Base-by-base conservation (phyloP, 78 protist species). In the Guillardia theta region DNA sequence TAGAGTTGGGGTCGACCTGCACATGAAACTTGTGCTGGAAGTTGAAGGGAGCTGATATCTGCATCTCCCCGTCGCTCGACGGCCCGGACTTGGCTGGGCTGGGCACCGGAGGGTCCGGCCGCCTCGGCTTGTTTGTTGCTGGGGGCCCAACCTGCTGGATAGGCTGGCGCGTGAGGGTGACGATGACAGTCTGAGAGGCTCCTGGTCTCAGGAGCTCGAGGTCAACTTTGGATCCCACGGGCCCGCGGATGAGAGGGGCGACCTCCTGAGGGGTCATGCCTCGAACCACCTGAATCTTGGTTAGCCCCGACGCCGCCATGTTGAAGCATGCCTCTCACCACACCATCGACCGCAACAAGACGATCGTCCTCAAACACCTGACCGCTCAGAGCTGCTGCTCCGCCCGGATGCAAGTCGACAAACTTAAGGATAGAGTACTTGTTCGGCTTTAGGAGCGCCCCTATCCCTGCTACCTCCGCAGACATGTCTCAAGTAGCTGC, bases 381-480 rank as follows among this genome's bases (percentile, higher is more conserved):
- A 10, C 83, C 83, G 6, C 83, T 70, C 9, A 12, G 83, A 1
- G 83, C 83, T 15, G 83, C 83, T 15, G 83, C 83, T 24, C 83
- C 83, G 10, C 22, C 83, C 12, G 83, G 83, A 36, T 78, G 90
- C 10, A 78, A 30, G 12, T 78, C 90, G 33, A 78, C 90, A 30
- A 78, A 18, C 48, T 78, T 78, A 22, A 78, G 48, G 21, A 78
- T 78, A 50, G 45, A 43, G 48, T n/a, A 78, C 24, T 36, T 18
- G 90, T 78, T 78, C 33, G 90, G 90, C 48, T 78, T 78, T 4
- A 78, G 90, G 30, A 78, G 44, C 48, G 90, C 90, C 33, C 90
- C 90, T 6, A 78, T 78, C 43, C 90, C 90, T 27, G 90, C 90
- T 1, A 78, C 48, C 48, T 37, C 90, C 9, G 90, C 53, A 0